These are phyloP conservation scores for Coemansia sp. DNA, from an alignment of 192 early-diverging fungal species.

Conservation along the genomic window DNA sequence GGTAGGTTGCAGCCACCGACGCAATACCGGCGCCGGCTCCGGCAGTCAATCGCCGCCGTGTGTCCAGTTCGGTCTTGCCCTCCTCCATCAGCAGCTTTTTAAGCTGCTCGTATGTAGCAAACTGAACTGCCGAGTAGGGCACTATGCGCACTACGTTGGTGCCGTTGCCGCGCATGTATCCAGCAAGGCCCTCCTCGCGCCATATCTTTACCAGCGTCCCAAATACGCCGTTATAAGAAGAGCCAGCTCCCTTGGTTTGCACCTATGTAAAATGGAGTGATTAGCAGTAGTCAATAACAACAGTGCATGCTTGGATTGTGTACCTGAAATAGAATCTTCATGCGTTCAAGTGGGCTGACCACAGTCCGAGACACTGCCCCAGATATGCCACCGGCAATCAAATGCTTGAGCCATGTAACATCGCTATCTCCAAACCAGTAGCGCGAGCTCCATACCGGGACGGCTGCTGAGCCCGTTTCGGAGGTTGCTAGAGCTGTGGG, in stretches of 20 bases:
- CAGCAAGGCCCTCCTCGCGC: constrained; percentile 70
- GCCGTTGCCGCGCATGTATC: constrained; percentile 78
- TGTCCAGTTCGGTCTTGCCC: constrained; percentile 68
- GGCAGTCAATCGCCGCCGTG: constrained; percentile 64
- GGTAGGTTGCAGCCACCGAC: constrained; percentile 76
- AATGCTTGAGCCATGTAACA: constrained; percentile 67
- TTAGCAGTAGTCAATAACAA: constrained; percentile 11
- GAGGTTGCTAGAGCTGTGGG: constrained; percentile 24
- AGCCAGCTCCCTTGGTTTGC: constrained; percentile 51
- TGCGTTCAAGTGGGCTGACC: constrained; percentile 77
- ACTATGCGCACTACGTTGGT: constrained; percentile 81
- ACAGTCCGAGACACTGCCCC: constrained; percentile 76
- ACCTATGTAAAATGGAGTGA: constrained; percentile 41
- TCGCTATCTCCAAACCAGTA: constrained; percentile 54
- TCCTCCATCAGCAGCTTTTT: constrained; percentile 69
- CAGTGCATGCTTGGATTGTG: not conserved
- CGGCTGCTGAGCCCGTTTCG: constrained; percentile 7
- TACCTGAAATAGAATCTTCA: constrained; percentile 85
- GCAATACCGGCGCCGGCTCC: constrained; percentile 74
- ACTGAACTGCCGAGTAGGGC: constrained; percentile 78
- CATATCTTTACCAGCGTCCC: constrained; percentile 76
- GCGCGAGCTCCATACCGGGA: constrained; percentile 47
- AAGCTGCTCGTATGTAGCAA: constrained; percentile 79
- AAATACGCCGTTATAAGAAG: constrained; percentile 65
- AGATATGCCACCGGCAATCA: constrained; percentile 73